These are phyloP conservation scores for Trametes polyzona DNA, from an alignment of 1,284 basidiomycete genomes.

Conservation along the genomic window DNA sequence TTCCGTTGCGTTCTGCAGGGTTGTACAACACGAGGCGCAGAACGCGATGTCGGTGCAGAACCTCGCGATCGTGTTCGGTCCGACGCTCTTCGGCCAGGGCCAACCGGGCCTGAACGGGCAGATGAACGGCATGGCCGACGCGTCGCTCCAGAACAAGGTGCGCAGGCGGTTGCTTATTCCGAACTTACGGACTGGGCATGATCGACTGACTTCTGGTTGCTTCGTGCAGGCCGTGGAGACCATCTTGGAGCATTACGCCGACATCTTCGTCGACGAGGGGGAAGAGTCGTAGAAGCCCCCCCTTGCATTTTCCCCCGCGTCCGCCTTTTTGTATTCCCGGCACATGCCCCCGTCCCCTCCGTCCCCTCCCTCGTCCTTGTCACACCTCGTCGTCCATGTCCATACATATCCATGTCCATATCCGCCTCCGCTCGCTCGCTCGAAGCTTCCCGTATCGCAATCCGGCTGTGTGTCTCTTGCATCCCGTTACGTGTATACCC, in stretches of 20 bases:
- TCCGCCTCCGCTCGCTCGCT: too few species aligned
- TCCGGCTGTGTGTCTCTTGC: conserved; percentile 6
- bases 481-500: conserved; percentile 27
- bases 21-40: conserved; percentile 71
- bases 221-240: conserved; percentile 77
- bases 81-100: conserved; percentile 82
- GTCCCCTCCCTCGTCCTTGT: not conserved
- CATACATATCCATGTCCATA: not conserved
- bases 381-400: too few species aligned
- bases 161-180: conserved; percentile 27
- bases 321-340: not conserved
- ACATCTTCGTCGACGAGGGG: conserved; percentile 81
- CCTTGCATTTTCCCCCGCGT: not conserved
- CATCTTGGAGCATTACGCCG: conserved; percentile 83
- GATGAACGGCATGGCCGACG: conserved; percentile 55
- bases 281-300: conserved; percentile 35
- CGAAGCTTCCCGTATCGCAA: not conserved
- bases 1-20: conserved; percentile 49
- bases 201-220: not conserved
- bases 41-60: conserved; percentile 97
- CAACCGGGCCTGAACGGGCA: conserved; percentile 36
- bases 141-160: conserved; percentile 69
- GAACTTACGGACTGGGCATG: conserved; percentile 1
- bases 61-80: conserved; percentile 96
- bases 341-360: not conserved